phyloP scores from a whole-genome alignment of 1,139 yeast species.

The Candida pseudocylindracea region DNA sequence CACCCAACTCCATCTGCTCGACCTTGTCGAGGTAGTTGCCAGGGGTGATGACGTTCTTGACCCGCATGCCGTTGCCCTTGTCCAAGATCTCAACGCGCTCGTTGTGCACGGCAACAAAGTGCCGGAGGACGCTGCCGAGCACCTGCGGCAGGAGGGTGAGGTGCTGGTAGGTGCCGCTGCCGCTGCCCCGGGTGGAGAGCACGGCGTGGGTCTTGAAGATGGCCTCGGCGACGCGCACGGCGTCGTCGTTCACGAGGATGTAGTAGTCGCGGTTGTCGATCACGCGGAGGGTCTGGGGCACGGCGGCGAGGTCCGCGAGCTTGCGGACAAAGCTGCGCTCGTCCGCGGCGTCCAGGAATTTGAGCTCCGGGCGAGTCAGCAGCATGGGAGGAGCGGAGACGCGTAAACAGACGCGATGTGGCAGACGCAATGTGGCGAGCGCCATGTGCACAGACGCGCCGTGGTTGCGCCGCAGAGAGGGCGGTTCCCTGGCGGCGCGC shows the following conservation, averaged over 20 bases:
- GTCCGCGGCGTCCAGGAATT: slow-evolving; percentile 41
- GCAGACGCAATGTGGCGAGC: no score
- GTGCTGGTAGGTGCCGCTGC: slow-evolving; percentile 19
- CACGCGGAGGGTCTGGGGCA: slow-evolving; percentile 26
- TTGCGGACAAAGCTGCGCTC: slow-evolving; percentile 43
- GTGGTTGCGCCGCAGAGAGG: no score
- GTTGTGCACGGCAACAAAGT: slow-evolving; percentile 49
- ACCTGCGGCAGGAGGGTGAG: slow-evolving; percentile 66
- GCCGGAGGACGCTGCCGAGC: slow-evolving; percentile 35
- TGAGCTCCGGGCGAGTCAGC: slow-evolving; percentile 47
- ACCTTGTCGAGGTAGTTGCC: slow-evolving; percentile 32
- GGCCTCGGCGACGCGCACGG: slow-evolving; percentile 58
- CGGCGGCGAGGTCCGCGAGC: slow-evolving; percentile 26
- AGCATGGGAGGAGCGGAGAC: slow-evolving; percentile 14
- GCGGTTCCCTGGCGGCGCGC: no score
- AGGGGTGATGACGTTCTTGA: slow-evolving; percentile 56
- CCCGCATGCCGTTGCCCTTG: slow-evolving; percentile 32
- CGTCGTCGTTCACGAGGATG: slow-evolving; percentile 59
- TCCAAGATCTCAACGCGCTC: slow-evolving; percentile 47
- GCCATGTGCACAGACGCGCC: no score
- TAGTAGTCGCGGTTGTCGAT: slow-evolving; percentile 65
- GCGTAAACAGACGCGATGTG: background rate
- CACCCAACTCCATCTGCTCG: slow-evolving; percentile 5
- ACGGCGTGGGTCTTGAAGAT: slow-evolving; percentile 72
- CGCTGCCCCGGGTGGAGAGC: slow-evolving; percentile 29